Evolutionary conservation across 371 early-diverging fungal genomes (phyloP).

Genomic region (Batkoa obscura): DNA sequence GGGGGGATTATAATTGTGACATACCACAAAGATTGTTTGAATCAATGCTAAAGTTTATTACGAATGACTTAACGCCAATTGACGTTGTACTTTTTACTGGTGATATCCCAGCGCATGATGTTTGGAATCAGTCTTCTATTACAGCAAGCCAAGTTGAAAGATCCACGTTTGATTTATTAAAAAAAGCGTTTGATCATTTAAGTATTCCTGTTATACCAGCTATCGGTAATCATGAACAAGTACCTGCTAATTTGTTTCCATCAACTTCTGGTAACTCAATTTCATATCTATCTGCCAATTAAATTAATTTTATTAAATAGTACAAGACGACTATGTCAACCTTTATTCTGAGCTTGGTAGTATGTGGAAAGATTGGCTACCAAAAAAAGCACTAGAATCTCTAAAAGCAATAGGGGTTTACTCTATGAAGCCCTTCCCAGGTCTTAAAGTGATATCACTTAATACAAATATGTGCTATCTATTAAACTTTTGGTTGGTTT

Average conservation of each 20-base stretch:
- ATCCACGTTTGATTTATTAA: neutral
- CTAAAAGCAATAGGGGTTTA: neutral
- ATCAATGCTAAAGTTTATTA: neutral
- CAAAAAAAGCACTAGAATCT: neutral
- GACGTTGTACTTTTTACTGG: slow-evolving; percentile 4
- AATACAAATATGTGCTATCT: slow-evolving; percentile 9
- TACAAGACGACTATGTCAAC: neutral
- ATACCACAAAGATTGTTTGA: slow-evolving; percentile 3
- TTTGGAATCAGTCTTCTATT: slow-evolving; percentile 1
- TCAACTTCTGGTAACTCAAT: neutral
- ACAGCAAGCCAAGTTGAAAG: neutral
- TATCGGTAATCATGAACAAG: slow-evolving; percentile 11
- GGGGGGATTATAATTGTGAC: slow-evolving; percentile 11
- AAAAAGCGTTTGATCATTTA: neutral
- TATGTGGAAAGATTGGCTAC: neutral
- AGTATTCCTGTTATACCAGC: slow-evolving; percentile 6
- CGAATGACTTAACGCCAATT: neutral
- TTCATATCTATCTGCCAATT: neutral
- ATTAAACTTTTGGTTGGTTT: slow-evolving; percentile 8
- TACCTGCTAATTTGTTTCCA: slow-evolving; percentile 10
- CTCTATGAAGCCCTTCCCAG: neutral
- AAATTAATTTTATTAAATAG: neutral
- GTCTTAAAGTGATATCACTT: slow-evolving; percentile 2
- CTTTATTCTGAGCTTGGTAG: neutral
- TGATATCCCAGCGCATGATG: slow-evolving; percentile 5